Evolutionary conservation across 495 filamentous ascomycete genomes (phyloP).

Genomic region (Staphylotrichum longicolle): DNA sequence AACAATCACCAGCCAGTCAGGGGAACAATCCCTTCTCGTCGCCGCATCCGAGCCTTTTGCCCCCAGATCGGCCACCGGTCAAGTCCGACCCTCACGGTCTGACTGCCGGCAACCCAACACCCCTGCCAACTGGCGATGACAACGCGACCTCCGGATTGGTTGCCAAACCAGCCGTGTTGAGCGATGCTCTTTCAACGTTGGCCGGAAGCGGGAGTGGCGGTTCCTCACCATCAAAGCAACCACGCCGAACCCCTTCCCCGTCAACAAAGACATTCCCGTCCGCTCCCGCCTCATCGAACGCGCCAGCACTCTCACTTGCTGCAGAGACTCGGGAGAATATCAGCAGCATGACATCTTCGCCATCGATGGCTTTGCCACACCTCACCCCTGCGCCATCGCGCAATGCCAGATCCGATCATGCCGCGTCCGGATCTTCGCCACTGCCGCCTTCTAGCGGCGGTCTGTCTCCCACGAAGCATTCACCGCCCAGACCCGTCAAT

Average conservation of each 20-base stretch:
- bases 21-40: slow-evolving; percentile 44
- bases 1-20: slow-evolving; percentile 11
- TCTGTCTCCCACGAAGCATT: slow-evolving; percentile 75
- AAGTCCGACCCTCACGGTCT: background rate
- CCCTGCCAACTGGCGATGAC: slow-evolving; percentile 23
- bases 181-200: slow-evolving; percentile 20
- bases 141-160: background rate
- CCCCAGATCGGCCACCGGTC: slow-evolving; percentile 40
- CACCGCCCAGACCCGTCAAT: slow-evolving; percentile 39
- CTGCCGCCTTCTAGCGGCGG: slow-evolving; percentile 60
- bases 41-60: slow-evolving; percentile 43
- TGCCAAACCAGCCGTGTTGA: slow-evolving; percentile 10
- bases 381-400: slow-evolving; percentile 25
- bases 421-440: slow-evolving; percentile 32
- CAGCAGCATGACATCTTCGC: slow-evolving; percentile 25
- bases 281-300: slow-evolving; percentile 17
- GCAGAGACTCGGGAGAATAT: slow-evolving; percentile 4
- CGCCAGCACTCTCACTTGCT: slow-evolving; percentile 15
- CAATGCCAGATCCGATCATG: slow-evolving; percentile 22
- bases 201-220: slow-evolving; percentile 33
- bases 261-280: slow-evolving; percentile 33
- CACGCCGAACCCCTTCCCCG: slow-evolving; percentile 31
- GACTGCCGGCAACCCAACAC: background rate
- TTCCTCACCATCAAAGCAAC: slow-evolving; percentile 35
- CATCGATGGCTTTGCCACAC: slow-evolving; percentile 25